Percentiles rank a stretch among this genome's conserved stretches.
Conservation (phyloP, 768 basidiomycete genomes). For the Gloeophyllum trabeum region DNA sequence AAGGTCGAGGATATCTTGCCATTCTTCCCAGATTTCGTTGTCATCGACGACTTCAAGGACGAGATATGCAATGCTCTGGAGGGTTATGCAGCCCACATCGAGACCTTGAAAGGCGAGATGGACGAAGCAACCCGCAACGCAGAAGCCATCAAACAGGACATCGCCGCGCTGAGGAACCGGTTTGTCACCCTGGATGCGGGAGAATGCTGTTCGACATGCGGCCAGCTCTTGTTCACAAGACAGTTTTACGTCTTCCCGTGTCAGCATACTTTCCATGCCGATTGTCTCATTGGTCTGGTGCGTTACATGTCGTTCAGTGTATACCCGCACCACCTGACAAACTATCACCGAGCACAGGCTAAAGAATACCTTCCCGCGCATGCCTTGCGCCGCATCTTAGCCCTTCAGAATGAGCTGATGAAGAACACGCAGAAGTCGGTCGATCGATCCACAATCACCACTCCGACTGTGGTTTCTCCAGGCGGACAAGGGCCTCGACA, state of each 20-base stretch:
- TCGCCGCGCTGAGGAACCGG: slow-evolving; percentile 71
- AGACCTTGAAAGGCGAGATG: slow-evolving; percentile 87
- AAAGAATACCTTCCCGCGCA: slow-evolving; percentile 85
- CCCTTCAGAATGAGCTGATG: slow-evolving; percentile 77
- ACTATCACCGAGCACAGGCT: slow-evolving; percentile 36
- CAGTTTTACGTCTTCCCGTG: slow-evolving; percentile 99
- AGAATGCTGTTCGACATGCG: slow-evolving; percentile 81
- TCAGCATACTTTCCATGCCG: slow-evolving; percentile 95
- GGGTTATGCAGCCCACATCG: slow-evolving; percentile 87
- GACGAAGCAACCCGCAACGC: slow-evolving; percentile 88
- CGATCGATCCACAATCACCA: slow-evolving; percentile 22
- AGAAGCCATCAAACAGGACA: slow-evolving; percentile 89
- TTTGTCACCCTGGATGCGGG: slow-evolving; percentile 87
- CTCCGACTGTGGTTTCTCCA: slow-evolving; percentile 17
- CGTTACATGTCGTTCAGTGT: slow-evolving; percentile 23
- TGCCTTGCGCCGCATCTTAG: slow-evolving; percentile 74
- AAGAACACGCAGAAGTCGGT: slow-evolving; percentile 29
- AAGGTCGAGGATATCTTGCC: slow-evolving; percentile 99
- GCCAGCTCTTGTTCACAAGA: slow-evolving; percentile 62
- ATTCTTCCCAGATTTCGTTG: slow-evolving; percentile 99
- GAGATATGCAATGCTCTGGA: slow-evolving; percentile 96
- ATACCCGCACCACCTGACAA: neutral
- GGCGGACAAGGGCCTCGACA: slow-evolving; percentile 24
- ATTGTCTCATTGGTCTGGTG: slow-evolving; percentile 91
- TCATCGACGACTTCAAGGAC: slow-evolving; percentile 99